Evolutionary conservation across 208 protist species (phyloP), one percentile per base, ranked within the genome.

Genomic region (Phytomonas serpens): DNA sequence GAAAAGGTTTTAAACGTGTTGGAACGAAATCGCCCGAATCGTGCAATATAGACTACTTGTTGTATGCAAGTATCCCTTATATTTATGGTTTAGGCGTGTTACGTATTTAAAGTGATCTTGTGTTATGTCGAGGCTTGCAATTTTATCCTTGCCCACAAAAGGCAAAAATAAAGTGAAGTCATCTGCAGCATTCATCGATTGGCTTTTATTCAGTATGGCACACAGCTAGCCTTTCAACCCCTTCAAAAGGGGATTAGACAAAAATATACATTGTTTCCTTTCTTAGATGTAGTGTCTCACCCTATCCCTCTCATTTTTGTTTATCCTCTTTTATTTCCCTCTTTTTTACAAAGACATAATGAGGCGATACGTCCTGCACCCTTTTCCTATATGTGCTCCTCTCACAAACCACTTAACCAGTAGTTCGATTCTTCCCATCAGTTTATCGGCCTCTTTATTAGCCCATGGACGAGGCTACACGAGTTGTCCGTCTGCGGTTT

Each of bases 271-370:
- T 47, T 19, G 7, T 3, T 19, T 3, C 14, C 14, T 47, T 36
- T 63, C 30, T 63, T 63, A 9, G 61, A 69, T 37, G 19, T 10
- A 19, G 11, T 69, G 7, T 69, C 66, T 61, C 66, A 38, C 34
- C 19, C 66, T 2, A 31, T 65, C 42, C 11, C 4, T 3, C 1
- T 62, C 1, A 27, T 13, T 31, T 14, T 61, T 69, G 6, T 61
- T 69, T 37, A 11, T 69, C 1, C 52, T 3, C 4, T 62, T 69
- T 52, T 38, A 57, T 32, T 70, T 76, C 37, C 47, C 76, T 32
- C 57, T 76, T 14, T 76, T 29, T 3, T 57, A 38, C 9, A 69
- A 61, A 19, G 9, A 65, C 14, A 65, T 65, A 65, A 42, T 65
- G 32, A 65, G 32, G 32, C 34, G 14, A 2, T 65, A 65, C 14